A percentile compares a stretch with the other conserved stretches of the same genome.
phyloP scores from a whole-genome alignment of 2,329 filamentous ascomycete genomes.

The Ceratocystis alfenasii region DNA sequence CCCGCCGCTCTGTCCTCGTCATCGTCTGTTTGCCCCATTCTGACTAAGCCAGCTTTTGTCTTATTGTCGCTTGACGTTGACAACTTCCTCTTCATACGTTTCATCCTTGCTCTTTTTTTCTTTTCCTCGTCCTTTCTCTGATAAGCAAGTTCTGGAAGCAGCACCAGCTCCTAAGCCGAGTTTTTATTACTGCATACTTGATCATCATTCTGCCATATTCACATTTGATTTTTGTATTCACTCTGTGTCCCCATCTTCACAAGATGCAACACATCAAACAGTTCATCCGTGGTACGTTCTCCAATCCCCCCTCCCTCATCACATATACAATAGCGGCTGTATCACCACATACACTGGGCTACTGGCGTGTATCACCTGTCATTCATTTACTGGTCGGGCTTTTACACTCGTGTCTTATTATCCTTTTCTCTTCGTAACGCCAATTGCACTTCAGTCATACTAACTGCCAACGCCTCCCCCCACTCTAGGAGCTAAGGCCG shows the following conservation, averaged over 20 bases:
- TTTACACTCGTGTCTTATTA: not conserved
- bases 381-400: not conserved
- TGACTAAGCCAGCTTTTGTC: not conserved
- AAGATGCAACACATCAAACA: conserved; percentile 22
- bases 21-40: not conserved
- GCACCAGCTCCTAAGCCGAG: not conserved
- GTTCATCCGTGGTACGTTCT: conserved; percentile 21
- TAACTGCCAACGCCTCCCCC: not conserved
- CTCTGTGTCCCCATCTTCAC: not conserved
- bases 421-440: not conserved
- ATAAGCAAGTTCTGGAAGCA: not conserved
- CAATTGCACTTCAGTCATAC: not conserved
- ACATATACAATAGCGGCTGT: not conserved
- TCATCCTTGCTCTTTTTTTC: not conserved
- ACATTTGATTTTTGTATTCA: conserved; percentile 2
- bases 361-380: not conserved
- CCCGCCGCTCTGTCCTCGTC: not conserved
- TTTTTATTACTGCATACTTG: too few relatives aligned
- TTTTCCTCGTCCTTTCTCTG: not conserved
- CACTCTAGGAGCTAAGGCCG: conserved; percentile 14
- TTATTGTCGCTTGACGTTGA: not conserved
- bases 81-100: not conserved
- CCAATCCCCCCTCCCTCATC: not conserved
- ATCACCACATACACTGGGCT: not conserved
- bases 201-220: not conserved